Evolutionary conservation across 1,284 basidiomycete species (phyloP).

Genomic region (Ustilago cynodontis): DNA sequence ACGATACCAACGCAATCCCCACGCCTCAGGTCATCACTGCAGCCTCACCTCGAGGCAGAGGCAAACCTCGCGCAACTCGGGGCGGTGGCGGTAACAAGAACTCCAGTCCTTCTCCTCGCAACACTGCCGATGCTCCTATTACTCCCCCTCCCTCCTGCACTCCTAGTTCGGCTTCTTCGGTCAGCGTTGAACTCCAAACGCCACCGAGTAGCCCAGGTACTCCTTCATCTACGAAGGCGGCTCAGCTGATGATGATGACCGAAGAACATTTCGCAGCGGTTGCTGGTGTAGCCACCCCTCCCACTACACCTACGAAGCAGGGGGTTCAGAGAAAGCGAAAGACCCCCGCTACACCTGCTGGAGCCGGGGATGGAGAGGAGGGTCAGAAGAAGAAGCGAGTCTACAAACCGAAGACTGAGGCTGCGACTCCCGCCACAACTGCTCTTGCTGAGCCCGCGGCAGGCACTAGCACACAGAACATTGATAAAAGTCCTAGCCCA

Average conservation of each 20-base stretch:
- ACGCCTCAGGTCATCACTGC: neutral
- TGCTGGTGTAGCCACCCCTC: constrained; percentile 2
- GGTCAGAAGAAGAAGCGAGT: constrained; percentile 24
- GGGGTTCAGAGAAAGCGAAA: constrained; percentile 15
- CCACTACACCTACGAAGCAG: constrained; percentile 7
- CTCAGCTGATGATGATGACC: neutral
- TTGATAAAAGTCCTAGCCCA: neutral
- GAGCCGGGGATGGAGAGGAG: neutral
- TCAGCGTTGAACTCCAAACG: neutral
- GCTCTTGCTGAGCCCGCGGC: neutral
- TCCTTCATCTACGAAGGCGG: neutral
- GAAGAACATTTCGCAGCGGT: neutral
- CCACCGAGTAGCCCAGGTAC: neutral
- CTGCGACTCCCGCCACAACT: neutral
- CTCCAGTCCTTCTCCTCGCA: neutral
- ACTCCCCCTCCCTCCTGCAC: neutral
- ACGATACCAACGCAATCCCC: no score
- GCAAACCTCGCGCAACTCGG: neutral
- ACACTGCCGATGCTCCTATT: neutral
- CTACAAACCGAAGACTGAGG: constrained; percentile 1
- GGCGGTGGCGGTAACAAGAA: neutral
- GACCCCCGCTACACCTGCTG: neutral
- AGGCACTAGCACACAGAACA: no score
- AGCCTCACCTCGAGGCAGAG: constrained; percentile 6
- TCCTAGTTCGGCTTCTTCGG: neutral